A percentile compares a stretch with the other conserved stretches of the same genome.
phyloP scores from a whole-genome alignment of 192 early-diverging fungal genomes.

The Tieghemiomyces parasiticus region DNA sequence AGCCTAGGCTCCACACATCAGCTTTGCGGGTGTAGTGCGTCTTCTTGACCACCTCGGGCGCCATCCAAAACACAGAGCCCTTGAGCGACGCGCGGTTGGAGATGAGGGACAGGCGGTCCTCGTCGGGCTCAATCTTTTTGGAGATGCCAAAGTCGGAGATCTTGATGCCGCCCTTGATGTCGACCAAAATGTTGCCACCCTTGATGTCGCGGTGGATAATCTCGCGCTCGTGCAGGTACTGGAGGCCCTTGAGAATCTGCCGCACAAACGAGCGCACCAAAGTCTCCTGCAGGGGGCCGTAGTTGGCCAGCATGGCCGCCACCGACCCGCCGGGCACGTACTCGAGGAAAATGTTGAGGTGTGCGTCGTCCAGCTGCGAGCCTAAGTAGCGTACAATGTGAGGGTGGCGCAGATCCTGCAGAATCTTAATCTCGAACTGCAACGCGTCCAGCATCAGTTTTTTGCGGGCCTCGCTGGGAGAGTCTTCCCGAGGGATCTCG shows the following conservation, averaged over 20 bases:
- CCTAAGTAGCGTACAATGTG: slow-evolving; percentile 95
- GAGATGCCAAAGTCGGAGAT: slow-evolving; percentile 99
- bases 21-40: slow-evolving; percentile 85
- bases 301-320: slow-evolving; percentile 64
- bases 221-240: slow-evolving; percentile 83
- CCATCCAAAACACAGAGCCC: slow-evolving; percentile 98
- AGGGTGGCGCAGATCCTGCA: slow-evolving; percentile 85
- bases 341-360: slow-evolving; percentile 88
- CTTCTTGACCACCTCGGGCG: slow-evolving; percentile 94
- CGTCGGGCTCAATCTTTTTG: slow-evolving; percentile 76
- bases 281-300: slow-evolving; percentile 75
- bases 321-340: slow-evolving; percentile 97
- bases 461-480: slow-evolving; percentile 53
- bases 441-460: slow-evolving; percentile 74
- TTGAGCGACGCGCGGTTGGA: slow-evolving; percentile 61
- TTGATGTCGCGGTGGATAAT: slow-evolving; percentile 99
- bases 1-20: slow-evolving; percentile 90
- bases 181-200: slow-evolving; percentile 86
- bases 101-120: slow-evolving; percentile 11
- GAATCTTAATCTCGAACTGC: slow-evolving; percentile 74
- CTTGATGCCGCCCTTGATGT: slow-evolving; percentile 85
- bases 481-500: slow-evolving; percentile 50
- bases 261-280: slow-evolving; percentile 70
- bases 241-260: slow-evolving; percentile 85
- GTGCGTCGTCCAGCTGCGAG: slow-evolving; percentile 55